phyloP scores from a whole-genome alignment of 2,329 filamentous ascomycete genomes.

The Aaosphaeria pasadenensis region DNA sequence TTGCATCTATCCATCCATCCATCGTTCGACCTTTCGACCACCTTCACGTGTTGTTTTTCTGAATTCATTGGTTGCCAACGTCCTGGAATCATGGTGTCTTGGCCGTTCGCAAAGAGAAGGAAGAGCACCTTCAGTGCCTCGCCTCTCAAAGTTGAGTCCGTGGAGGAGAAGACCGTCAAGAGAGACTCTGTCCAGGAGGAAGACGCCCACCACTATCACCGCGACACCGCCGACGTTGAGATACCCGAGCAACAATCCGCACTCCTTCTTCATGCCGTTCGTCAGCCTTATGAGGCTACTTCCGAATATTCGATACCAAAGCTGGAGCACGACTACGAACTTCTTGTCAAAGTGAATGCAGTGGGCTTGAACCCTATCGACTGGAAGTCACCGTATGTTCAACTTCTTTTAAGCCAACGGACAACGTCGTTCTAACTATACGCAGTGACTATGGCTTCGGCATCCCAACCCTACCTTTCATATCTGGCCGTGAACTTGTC shows the following conservation, averaged over 20 bases:
- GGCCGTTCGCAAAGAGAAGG: constrained; percentile 12
- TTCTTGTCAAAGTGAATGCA: constrained; percentile 61
- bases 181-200: background rate
- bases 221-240: background rate
- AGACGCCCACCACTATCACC: constrained; percentile 8
- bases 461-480: constrained; percentile 64
- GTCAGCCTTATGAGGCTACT: constrained; percentile 50
- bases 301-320: constrained; percentile 47
- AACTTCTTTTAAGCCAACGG: background rate
- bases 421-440: background rate
- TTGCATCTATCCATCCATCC: no score
- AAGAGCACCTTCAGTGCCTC: constrained; percentile 3
- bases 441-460: constrained; percentile 67
- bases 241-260: constrained; percentile 42
- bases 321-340: constrained; percentile 47
- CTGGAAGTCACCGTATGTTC: constrained; percentile 67
- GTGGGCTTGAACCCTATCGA: constrained; percentile 76
- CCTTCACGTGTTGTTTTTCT: no score
- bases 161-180: background rate
- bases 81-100: constrained; percentile 4
- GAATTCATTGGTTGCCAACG: background rate
- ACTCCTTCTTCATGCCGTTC: constrained; percentile 50
- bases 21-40: no score
- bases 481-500: constrained; percentile 68
- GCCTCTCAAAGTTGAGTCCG: background rate